Evolutionary conservation across 2,329 filamentous ascomycete species (phyloP).

Genomic region (Xylariales sp.): DNA sequence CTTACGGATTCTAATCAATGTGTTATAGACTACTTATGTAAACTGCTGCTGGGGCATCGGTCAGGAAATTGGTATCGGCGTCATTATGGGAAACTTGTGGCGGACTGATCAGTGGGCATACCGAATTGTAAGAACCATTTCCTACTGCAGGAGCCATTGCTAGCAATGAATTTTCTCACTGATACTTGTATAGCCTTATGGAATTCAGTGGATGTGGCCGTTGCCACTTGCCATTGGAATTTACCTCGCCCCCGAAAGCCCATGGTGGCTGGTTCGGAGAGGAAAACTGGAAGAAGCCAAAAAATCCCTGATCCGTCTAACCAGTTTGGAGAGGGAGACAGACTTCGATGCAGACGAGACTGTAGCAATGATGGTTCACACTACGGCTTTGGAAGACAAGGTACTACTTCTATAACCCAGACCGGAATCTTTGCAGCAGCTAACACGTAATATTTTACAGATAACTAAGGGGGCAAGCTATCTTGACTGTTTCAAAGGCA

Average conservation of each 20-base stretch:
- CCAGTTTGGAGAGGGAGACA: conserved; percentile 55
- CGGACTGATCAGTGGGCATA: conserved; percentile 66
- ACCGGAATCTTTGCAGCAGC: too few species aligned
- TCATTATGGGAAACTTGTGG: conserved; percentile 63
- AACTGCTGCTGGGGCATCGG: conserved; percentile 78
- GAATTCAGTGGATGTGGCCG: conserved; percentile 76
- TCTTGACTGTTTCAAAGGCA: conserved; percentile 78
- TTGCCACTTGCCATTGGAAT: conserved; percentile 62
- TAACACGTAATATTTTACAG: too few species aligned
- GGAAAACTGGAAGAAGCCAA: conserved; percentile 63
- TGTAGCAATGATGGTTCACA: conserved; percentile 89
- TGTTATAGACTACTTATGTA: conserved; percentile 62
- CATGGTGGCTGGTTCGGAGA: conserved; percentile 72
- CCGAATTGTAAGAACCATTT: conserved; percentile 43
- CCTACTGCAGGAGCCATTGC: too few species aligned
- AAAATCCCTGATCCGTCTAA: conserved; percentile 59
- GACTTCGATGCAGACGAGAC: conserved; percentile 81
- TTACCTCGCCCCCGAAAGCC: conserved; percentile 64
- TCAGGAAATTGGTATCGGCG: conserved; percentile 69
- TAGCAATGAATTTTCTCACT: too few species aligned
- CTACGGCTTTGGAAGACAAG: conserved; percentile 72
- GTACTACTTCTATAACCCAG: conserved; percentile 8
- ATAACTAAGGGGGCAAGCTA: conserved; percentile 73
- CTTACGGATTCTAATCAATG: conserved; percentile 32
- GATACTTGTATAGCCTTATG: too few species aligned